Base-by-base conservation (phyloP, 148 eudicot species). In the Gaultheria prostrata region DNA sequence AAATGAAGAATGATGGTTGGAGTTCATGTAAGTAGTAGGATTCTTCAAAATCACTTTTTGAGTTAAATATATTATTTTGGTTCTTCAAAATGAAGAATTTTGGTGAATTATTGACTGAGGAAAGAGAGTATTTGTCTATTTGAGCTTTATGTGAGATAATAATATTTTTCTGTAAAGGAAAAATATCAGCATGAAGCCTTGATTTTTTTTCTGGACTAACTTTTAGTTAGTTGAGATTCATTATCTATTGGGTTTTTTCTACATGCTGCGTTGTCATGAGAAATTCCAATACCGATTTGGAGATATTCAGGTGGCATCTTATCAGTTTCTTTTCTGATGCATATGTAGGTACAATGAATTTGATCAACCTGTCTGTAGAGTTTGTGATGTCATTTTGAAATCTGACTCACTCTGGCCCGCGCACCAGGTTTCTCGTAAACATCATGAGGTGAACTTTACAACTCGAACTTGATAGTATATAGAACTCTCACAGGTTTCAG, bases 381-480 rank as follows among this genome's bases (percentile, higher is more conserved):
- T 96, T 82, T 96, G 99, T 84, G 88, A 96, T 77, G 85, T 90
- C 80, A 89, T 88, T 63, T 73, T 96, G 86, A 96, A 91, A 88
- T 96, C 99, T 32, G 97, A 96, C 73, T 86, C 95, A 35, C 86
- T 87, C 82, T 96, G 99, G 99, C 90, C 90, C 35, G 90, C 94
- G 65, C 99, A 96, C 83, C 93, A 93, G 86, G 95, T 90, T 80
- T 94, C 99, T 88, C 92, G 95, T 75, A 93, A 93, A 84, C 99
- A 96, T 88, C 93, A 89, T 30, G 98, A 96, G 98, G 99, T 96
- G 86, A 82, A 50, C 26, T 33, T 85, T 81, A 1, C n/a, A 4
- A 5, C 57, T 18, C 78, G 1, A 79, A 21, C 67, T 48, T 59
- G 72, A 46, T 84, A 57, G 35, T 46, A 51, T 39, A 9, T 56